These are phyloP conservation scores for Rhododendron mucronatum DNA, from an alignment of 148 eudicot genomes.

Conservation along the genomic window DNA sequence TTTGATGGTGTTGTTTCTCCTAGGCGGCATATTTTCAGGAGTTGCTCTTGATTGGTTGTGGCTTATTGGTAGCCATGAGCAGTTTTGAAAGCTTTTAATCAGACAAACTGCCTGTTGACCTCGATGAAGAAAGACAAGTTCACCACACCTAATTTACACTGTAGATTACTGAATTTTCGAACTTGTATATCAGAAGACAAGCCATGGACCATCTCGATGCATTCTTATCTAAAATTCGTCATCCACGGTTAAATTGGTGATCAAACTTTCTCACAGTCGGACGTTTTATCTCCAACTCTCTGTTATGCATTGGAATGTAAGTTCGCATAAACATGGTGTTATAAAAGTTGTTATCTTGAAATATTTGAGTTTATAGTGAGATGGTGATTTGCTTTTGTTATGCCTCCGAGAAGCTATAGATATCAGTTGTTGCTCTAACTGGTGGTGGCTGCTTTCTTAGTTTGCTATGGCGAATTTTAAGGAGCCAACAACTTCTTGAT, in stretches of 20 bases:
- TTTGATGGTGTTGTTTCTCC: slow-evolving; percentile 46
- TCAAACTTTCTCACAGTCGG: background rate
- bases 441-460: too few relatives aligned
- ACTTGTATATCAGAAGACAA: background rate
- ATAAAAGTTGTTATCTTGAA: background rate
- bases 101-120: background rate
- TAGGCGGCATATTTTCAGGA: slow-evolving; percentile 60
- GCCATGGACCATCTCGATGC: background rate
- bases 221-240: background rate
- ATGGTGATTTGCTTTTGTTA: background rate
- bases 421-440: background rate
- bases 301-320: background rate
- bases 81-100: slow-evolving; percentile 4
- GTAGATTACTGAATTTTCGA: background rate
- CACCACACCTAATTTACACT: background rate
- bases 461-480: background rate
- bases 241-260: background rate
- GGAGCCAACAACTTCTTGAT: background rate
- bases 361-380: background rate
- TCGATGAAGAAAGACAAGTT: background rate
- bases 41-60: slow-evolving; percentile 71
- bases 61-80: slow-evolving; percentile 44
- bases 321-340: background rate
- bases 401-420: background rate
- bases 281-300: background rate